Evolutionary conservation across 495 filamentous ascomycete genomes (phyloP), one percentile per base, ranked within the genome.

Genomic region (Aspergillus leporis): DNA sequence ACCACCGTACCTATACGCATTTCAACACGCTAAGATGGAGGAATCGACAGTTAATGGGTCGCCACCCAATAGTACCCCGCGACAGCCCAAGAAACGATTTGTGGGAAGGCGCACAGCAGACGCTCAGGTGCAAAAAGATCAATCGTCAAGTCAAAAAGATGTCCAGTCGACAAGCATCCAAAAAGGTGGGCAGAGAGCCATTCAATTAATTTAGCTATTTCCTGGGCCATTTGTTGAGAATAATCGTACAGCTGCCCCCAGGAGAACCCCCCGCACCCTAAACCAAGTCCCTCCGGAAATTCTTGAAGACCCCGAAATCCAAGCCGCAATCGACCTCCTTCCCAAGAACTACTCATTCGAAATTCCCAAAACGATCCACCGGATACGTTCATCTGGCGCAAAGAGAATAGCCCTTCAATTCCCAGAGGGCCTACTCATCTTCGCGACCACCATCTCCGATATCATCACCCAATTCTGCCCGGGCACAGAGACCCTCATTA

Each of bases 301-400:
- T 61, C 79, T 94, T 22, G 77, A 94, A 56, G 91, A 98, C 70
- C 77, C 85, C 43, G 90, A 89, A n/a, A 89, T 99, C 62, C 91
- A 92, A 74, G 89, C 84, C 16, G 94, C 94, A 3, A 93, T 98
- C 48, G 78, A 84, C 4, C 84, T 97, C 19, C 86, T 99, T 6
- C 94, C 94, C 3, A 74, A 84, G 18, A 98, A 99, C 78, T 99
- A 98, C 80, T 91, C 90, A 45, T 99, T 99, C 69, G 94, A 99
- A 74, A 92, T 99, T 53, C 94, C 89, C 68, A 98, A 99, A 72
- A 98, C 94, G 3, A 94, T 99, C 68, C 92, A 97, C 72, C 86
- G 93, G 28, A 91, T 99, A 66, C 91, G 92, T 43, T 85, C 85
- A 10, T 83, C 87, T 14, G 82, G 80, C 3, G 87, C 92, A 0